Evolutionary conservation across 441 rosid genomes (phyloP), one percentile per base, ranked within the genome.

Genomic region (Jatropha podagrica): DNA sequence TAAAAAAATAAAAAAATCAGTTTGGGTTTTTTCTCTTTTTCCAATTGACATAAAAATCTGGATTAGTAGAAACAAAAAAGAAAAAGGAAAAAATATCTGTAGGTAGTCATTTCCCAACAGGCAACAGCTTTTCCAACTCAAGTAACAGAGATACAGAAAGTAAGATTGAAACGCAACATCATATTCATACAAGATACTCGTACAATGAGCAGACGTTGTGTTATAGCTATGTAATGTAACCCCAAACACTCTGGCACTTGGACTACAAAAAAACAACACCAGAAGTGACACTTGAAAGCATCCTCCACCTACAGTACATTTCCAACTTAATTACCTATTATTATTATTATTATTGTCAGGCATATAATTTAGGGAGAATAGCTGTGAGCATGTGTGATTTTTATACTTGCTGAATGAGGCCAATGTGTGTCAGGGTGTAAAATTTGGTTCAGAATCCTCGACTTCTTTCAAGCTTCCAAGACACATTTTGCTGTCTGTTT

Each of bases 391-490:
- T 2, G 58, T 63, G 70, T 26, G 60, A 69, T 69, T 12, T 37
- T 42, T 11, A 0, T 69, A 59, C 69, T 63, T 26, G 5, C 3
- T 18, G 23, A 7, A 65, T 48, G 75, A 54, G 23, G 58, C 68
- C 64, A 71, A 42, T 41, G 13, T 14, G 23, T 68, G 74, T 55
- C 74, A 72, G 70, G 51, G 32, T 71, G 42, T 20, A 26, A 65
- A 51, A 32, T 37, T 52, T 51, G 44, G 23, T 14, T 9, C 2
- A 4, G 4, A 12, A 4, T 8, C 44, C 5, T 9, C 41, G 0
- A 1, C 11, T 65, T 65, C 52, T 65, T 65, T 65, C 32, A 41
- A 65, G 14, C 69, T 18, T 49, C 32, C 73, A 18, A 7, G 44
- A 11, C 27, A 4, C 26, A 58, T 58, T n/a, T 56, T 20, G 18